phyloP scores from a whole-genome alignment of 202 grass and related monocot genomes.

The Brachypodium distachyon region DNA sequence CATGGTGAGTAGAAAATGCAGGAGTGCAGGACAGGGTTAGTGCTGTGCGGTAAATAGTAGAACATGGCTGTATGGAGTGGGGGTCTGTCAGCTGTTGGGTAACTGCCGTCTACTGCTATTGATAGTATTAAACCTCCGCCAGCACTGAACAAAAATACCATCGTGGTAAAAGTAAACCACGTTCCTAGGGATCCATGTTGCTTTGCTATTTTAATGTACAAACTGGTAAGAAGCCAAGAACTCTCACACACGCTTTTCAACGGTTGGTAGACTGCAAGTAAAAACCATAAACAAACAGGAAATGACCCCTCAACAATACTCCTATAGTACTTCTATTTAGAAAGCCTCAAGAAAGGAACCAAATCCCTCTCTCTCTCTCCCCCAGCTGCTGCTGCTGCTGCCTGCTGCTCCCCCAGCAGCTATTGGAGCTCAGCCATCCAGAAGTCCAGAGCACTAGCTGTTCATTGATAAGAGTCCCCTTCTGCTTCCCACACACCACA shows the following conservation, averaged over 20 bases:
- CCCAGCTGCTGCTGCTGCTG: constrained; percentile 1
- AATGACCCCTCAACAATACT: constrained; percentile 34
- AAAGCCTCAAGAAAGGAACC: constrained; percentile 16
- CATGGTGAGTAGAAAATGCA: background rate
- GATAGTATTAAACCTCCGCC: background rate
- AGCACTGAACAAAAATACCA: constrained; percentile 32
- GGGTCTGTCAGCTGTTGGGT: background rate
- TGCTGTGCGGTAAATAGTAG: background rate
- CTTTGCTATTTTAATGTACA: background rate
- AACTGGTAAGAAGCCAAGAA: background rate
- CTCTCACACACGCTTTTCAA: constrained; percentile 23
- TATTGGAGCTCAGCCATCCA: constrained; percentile 44
- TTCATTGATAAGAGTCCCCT: constrained; percentile 17
- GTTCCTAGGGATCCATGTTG: constrained; percentile 21
- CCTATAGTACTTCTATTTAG: too few species aligned
- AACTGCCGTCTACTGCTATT: background rate
- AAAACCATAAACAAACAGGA: constrained; percentile 30
- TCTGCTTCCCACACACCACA: constrained; percentile 14
- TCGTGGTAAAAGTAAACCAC: constrained; percentile 23
- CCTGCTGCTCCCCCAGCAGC: constrained; percentile 14
- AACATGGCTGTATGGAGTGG: too few species aligned
- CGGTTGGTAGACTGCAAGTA: constrained; percentile 38
- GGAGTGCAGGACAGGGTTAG: background rate
- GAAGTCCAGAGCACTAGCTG: constrained; percentile 17
- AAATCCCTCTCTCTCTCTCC: constrained; percentile 7